Evolutionary conservation across 1,284 basidiomycete species (phyloP).

Genomic region (Porodaedalea pini): DNA sequence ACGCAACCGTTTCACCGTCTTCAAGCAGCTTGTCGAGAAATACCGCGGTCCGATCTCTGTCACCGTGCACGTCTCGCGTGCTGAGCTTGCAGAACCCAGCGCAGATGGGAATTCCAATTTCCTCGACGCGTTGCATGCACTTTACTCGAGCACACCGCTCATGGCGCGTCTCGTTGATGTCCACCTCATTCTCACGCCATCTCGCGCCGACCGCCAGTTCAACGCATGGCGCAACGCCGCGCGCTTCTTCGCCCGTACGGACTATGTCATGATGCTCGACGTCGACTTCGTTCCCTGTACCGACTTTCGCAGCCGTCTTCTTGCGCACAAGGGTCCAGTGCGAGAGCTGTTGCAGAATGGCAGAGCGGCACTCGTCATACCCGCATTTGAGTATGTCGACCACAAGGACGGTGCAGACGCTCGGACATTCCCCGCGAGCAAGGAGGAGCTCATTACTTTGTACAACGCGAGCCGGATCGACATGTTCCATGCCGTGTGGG

Average conservation of each 20-base stretch:
- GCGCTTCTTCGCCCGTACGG: constrained; percentile 73
- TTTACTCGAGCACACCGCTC: constrained; percentile 60
- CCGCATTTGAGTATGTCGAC: constrained; percentile 73
- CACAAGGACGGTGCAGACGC: constrained; percentile 58
- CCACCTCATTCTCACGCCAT: constrained; percentile 81
- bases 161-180: constrained; percentile 77
- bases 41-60: constrained; percentile 83
- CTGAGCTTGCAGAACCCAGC: constrained; percentile 26
- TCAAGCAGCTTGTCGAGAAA: constrained; percentile 62
- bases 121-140: constrained; percentile 55
- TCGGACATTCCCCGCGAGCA: constrained; percentile 58
- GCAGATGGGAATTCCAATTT: constrained; percentile 30
- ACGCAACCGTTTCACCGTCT: constrained; percentile 69
- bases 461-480: constrained; percentile 52
- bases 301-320: constrained; percentile 61
- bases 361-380: constrained; percentile 65
- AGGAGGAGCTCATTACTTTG: constrained; percentile 58
- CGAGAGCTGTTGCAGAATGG: constrained; percentile 45
- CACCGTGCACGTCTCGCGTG: constrained; percentile 61
- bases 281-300: constrained; percentile 83
- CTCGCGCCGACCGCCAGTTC: constrained; percentile 66
- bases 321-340: constrained; percentile 30
- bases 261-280: constrained; percentile 85
- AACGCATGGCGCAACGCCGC: constrained; percentile 86
- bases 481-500: constrained; percentile 77